These are phyloP conservation scores for Ophiosphaerella narmari DNA, from an alignment of 2,329 filamentous ascomycete species.

Conservation along the genomic window DNA sequence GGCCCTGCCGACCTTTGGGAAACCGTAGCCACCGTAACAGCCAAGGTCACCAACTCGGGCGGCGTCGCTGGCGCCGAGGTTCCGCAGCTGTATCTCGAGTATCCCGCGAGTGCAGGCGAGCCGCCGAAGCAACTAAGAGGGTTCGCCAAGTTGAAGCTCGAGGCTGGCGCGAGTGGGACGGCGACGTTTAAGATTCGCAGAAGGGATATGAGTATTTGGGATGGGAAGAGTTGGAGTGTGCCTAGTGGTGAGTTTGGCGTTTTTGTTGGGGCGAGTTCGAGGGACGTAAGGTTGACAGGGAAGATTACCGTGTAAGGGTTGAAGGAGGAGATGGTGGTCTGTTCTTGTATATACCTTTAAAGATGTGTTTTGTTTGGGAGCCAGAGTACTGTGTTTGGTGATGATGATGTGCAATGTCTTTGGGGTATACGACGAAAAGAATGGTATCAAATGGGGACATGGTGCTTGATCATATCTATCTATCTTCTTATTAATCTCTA, in stretches of 20 bases:
- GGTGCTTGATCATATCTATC: too few relatives aligned
- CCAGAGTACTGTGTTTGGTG: too few relatives aligned
- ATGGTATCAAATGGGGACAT: too few relatives aligned
- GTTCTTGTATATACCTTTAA: too few relatives aligned
- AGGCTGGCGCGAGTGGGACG: slow-evolving; percentile 32
- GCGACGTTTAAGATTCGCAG: slow-evolving; percentile 42
- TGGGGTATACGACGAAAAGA: too few relatives aligned
- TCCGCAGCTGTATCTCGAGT: slow-evolving; percentile 45
- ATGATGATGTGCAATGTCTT: too few relatives aligned
- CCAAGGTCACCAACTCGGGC: slow-evolving; percentile 43
- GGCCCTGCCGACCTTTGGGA: slow-evolving; percentile 41
- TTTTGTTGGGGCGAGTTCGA: slow-evolving; percentile 41
- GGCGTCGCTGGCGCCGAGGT: slow-evolving; percentile 44
- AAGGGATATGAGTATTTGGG: slow-evolving; percentile 46
- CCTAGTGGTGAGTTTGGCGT: slow-evolving; percentile 41
- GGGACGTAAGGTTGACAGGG: slow-evolving; percentile 41
- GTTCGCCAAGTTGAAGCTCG: slow-evolving; percentile 42
- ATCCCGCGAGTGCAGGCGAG: slow-evolving; percentile 35
- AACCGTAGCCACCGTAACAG: slow-evolving; percentile 41
- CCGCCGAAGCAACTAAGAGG: slow-evolving; percentile 45
- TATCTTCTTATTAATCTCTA: too few relatives aligned
- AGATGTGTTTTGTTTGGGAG: too few relatives aligned
- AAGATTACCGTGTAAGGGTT: slow-evolving; percentile 36
- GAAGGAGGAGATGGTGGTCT: not conserved
- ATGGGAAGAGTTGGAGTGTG: slow-evolving; percentile 41